These are phyloP conservation scores for Sequoia sempervirens DNA, from an alignment of 75 land plant genomes.

Conservation along the genomic window DNA sequence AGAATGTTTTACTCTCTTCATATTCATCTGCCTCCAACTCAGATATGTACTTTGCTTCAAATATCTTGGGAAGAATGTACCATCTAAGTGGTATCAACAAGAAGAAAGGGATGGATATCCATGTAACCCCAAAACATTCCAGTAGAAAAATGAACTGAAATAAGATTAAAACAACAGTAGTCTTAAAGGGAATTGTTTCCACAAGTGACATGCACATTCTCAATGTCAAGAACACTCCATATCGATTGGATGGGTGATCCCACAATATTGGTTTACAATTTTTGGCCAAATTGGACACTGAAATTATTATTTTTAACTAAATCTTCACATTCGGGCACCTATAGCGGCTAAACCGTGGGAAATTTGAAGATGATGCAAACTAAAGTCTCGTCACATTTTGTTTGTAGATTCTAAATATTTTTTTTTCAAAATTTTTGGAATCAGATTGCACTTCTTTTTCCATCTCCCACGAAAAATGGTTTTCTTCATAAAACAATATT, in stretches of 20 bases:
- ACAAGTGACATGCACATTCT: constrained; percentile 71
- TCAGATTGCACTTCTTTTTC: too few species aligned
- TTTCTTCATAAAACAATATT: too few species aligned
- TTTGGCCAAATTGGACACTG: too few species aligned
- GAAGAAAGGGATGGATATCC: constrained; percentile 91
- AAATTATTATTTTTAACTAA: too few species aligned
- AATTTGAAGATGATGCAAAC: too few species aligned
- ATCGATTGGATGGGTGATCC: background rate
- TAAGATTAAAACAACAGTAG: constrained; percentile 58
- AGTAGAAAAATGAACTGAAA: constrained; percentile 78
- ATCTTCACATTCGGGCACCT: too few species aligned
- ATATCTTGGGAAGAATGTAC: constrained; percentile 67
- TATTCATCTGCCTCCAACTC: constrained; percentile 92
- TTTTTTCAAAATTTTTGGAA: too few species aligned
- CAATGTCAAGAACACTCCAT: constrained; percentile 53
- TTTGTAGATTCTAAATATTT: too few species aligned
- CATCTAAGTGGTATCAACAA: constrained; percentile 67
- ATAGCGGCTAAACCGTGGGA: too few species aligned
- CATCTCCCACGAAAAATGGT: too few species aligned
- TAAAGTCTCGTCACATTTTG: too few species aligned
- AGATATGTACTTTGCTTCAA: constrained; percentile 42
- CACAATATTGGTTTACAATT: too few species aligned
- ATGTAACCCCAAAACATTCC: constrained; percentile 80
- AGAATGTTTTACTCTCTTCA: constrained; percentile 73
- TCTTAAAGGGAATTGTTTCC: constrained; percentile 77